Evolutionary conservation across 305 asterid genomes (phyloP).

Genomic region (Striga hermonthica): DNA sequence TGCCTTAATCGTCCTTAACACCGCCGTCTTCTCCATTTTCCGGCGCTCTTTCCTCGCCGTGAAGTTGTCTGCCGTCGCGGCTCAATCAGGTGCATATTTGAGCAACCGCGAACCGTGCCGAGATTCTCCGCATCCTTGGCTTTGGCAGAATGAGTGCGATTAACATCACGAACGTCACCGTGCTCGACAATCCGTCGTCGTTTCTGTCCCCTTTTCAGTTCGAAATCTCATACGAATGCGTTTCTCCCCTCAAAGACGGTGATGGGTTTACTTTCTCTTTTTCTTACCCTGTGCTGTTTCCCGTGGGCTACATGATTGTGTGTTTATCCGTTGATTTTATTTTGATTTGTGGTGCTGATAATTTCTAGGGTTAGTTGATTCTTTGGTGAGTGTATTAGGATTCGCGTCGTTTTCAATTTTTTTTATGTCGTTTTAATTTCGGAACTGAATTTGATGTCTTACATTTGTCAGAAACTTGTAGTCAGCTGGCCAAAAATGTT

Average conservation of each 20-base stretch:
- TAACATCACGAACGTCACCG: slow-evolving; percentile 80
- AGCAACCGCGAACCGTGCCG: slow-evolving; percentile 22
- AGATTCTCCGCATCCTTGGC: neutral
- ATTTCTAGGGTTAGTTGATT: slow-evolving; percentile 36
- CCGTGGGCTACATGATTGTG: neutral
- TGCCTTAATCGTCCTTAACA: slow-evolving; percentile 10
- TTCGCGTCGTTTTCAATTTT: neutral
- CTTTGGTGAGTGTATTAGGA: neutral
- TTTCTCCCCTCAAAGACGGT: slow-evolving; percentile 83
- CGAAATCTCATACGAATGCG: slow-evolving; percentile 94
- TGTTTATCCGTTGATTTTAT: neutral
- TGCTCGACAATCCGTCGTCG: slow-evolving; percentile 88
- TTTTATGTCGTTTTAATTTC: neutral
- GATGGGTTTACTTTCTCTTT: slow-evolving; percentile 13
- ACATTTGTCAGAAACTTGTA: neutral
- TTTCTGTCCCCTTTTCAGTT: slow-evolving; percentile 82
- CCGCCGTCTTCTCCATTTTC: neutral
- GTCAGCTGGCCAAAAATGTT: slow-evolving; percentile 22
- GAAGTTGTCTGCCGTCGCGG: slow-evolving; percentile 31
- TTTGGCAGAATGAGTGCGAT: slow-evolving; percentile 73
- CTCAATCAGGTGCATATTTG: slow-evolving; percentile 16
- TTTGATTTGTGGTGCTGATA: neutral
- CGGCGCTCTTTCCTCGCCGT: slow-evolving; percentile 28
- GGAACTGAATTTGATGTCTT: neutral
- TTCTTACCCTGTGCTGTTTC: neutral